These are phyloP conservation scores for Yamadazyma tumulicola DNA, from an alignment of 805 yeast species.

Conservation along the genomic window DNA sequence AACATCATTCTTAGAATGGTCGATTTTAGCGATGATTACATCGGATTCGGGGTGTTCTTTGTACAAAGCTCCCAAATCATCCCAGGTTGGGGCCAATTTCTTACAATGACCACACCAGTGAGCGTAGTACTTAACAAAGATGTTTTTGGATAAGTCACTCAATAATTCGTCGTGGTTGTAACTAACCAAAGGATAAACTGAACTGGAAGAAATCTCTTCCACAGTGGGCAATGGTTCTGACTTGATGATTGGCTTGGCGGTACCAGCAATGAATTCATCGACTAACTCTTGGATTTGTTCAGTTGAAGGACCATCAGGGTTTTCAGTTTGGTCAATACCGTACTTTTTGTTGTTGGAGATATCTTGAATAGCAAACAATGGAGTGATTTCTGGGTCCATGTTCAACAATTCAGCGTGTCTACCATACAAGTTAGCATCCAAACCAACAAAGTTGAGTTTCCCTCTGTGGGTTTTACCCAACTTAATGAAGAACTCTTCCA, in stretches of 20 bases:
- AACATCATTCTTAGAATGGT: slow-evolving; percentile 88
- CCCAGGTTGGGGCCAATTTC: slow-evolving; percentile 83
- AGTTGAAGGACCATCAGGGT: slow-evolving; percentile 40
- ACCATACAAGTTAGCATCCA: slow-evolving; percentile 78
- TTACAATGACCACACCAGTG: slow-evolving; percentile 99
- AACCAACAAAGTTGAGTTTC: slow-evolving; percentile 78
- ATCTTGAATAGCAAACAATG: slow-evolving; percentile 88
- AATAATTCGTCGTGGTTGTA: slow-evolving; percentile 73
- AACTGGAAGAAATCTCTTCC: slow-evolving; percentile 58
- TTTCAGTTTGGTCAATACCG: slow-evolving; percentile 61
- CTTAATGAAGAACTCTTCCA: slow-evolving; percentile 49
- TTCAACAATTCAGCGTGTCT: slow-evolving; percentile 83
- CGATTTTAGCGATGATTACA: slow-evolving; percentile 79
- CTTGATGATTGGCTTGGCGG: slow-evolving; percentile 69
- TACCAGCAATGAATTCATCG: slow-evolving; percentile 58
- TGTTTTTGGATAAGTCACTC: slow-evolving; percentile 55
- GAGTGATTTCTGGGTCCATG: slow-evolving; percentile 75
- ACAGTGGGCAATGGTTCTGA: slow-evolving; percentile 81
- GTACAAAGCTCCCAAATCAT: slow-evolving; percentile 75
- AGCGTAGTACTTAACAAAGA: slow-evolving; percentile 88
- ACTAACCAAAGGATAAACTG: slow-evolving; percentile 77
- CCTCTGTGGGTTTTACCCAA: slow-evolving; percentile 78
- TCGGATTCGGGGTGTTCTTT: slow-evolving; percentile 29
- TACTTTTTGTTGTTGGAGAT: slow-evolving; percentile 64
- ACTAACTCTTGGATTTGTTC: slow-evolving; percentile 61